Evolutionary conservation across 495 filamentous ascomycete species (phyloP), one percentile per base, ranked within the genome.

Genomic region (Echria macrotheca): DNA sequence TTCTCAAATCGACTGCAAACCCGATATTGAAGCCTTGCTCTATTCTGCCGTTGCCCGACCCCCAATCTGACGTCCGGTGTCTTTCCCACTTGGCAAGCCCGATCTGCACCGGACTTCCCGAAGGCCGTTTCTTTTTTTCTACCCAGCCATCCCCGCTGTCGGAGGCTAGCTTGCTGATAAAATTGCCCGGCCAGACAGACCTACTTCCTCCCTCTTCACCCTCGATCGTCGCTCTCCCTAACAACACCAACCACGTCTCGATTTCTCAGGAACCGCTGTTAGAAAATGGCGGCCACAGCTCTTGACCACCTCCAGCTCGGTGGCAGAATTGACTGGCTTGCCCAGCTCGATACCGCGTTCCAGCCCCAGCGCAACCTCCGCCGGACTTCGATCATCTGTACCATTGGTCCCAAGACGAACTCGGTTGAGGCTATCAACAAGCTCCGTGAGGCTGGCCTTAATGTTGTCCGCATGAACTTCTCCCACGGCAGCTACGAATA

Each of bases 351-450:
- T 56, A 91, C 88, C 47, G 83, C 89, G 57, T 85, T 83, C 71
- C 75, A 81, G 40, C 89, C 91, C 24, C 73, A 78, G 38, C 85
- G 85, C 73, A 88, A 89, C 74, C 91, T 91, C 66, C 87, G 93
- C 54, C 87, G 94, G 50, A 95, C 94, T 44, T 95, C 91, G 53
- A 98, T 98, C 77, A 96, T 98, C 69, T 86, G 93, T 71, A 98
- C 93, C 64, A 98, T 98, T 70, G 93, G 93, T 42, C 93, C 93
- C 57, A 98, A 98, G 86, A 97, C 94, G 45, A 98, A 98, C 77
- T 95, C 89, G 36, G 85, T 89, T 37, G 87, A 96, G 76, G 90
- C 87, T 64, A 94, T 98, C 73, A 96, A 96, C 69, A 74, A 83
- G 66, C 84, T 98, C 58, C 87, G 91, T 65, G 82, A 74, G 59